Percentiles rank a stretch among this genome's conserved stretches.
Conservation (phyloP, 2,329 filamentous ascomycete species). For the Pyrenophora tritici-repentis region DNA sequence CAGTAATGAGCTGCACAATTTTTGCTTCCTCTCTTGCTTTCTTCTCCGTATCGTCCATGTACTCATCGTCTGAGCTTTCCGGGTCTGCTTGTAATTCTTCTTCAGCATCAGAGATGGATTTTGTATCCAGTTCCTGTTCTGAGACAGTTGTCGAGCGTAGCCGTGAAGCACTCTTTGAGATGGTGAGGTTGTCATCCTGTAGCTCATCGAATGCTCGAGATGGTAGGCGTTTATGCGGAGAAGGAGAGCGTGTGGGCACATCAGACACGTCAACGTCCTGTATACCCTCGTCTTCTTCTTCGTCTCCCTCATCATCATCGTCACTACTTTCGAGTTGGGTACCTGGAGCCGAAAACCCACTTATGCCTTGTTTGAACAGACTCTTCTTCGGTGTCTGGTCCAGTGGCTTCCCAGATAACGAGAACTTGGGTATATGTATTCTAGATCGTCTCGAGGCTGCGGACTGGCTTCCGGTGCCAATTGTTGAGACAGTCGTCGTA, state of each 20-base stretch:
- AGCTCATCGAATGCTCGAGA: conserved; percentile 20
- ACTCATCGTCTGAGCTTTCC: conserved; percentile 49
- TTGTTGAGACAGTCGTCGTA: conserved; percentile 66
- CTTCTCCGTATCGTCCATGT: conserved; percentile 62
- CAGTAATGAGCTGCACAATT: conserved; percentile 52
- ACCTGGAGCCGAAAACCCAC: conserved; percentile 61
- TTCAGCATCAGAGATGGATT: conserved; percentile 9
- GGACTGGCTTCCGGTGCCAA: conserved; percentile 57
- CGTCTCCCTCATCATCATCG: conserved; percentile 23
- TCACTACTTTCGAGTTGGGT: conserved; percentile 47
- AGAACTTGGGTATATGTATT: conserved; percentile 49
- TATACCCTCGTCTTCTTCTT: conserved; percentile 20
- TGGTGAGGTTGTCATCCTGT: conserved; percentile 21
- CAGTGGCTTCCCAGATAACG: conserved; percentile 34
- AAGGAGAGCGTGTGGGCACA: conserved; percentile 22
- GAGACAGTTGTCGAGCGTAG: background rate
- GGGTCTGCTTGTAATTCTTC: background rate
- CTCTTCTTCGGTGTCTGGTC: conserved; percentile 35
- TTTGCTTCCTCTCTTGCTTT: conserved; percentile 55
- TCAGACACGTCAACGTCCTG: conserved; percentile 23
- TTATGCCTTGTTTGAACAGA: conserved; percentile 54
- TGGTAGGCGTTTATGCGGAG: conserved; percentile 14
- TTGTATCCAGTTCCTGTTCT: conserved; percentile 8
- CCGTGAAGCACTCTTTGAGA: conserved; percentile 20
- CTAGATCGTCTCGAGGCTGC: conserved; percentile 55